Base-by-base conservation (phyloP, 208 protist genomes). In the Herpetomonas tarakana region DNA sequence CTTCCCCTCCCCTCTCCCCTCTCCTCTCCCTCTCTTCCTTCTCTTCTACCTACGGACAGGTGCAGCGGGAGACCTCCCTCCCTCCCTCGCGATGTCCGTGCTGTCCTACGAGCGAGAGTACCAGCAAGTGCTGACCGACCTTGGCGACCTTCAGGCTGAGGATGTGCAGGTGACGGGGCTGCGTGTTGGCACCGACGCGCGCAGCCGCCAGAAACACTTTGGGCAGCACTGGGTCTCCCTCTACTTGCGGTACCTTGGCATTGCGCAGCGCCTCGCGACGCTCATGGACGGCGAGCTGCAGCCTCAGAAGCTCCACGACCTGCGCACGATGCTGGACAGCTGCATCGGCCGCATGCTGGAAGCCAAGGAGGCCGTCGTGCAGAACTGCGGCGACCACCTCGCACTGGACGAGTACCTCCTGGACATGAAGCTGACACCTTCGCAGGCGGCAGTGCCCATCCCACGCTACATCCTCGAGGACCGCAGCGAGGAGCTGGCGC, bases 301-400 rank as follows among this genome's bases (percentile, higher is more conserved):
- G 70, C 94, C 95, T 39, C 96, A 98, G 66, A 97, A 97, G 62
- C 78, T 94, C 0, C 57, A 76, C 18, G 96, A 98, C 66, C 77
- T 98, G 19, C 80, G 91, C 30, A 81, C 79, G 7, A 56, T 97
- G 26, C 79, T 98, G 6, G 88, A 97, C 68, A 79, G 77, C 45
- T 93, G 91, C 51, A 78, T 98, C 6, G 96, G 91, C 14, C 87
- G 97, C 44, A 91, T 98, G 81, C 74, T 98, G 1, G 97, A 98
- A 60, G 68, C 96, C 19, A 88, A 96, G n/a, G 47, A 72, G 12
- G 57, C 77, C 24, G 54, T 98, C 35, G 82, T 79, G 11, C 44
- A 75, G 31, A 70, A 96, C 71, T 86, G 83, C 65, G 90, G 87
- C 19, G 89, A 96, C 58, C 95, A 80, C 63, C 62, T 92, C 24